Evolutionary conservation across 805 yeast species (phyloP), one percentile per base, ranked within the genome.

Genomic region (Suhomyces tanzawaensis): DNA sequence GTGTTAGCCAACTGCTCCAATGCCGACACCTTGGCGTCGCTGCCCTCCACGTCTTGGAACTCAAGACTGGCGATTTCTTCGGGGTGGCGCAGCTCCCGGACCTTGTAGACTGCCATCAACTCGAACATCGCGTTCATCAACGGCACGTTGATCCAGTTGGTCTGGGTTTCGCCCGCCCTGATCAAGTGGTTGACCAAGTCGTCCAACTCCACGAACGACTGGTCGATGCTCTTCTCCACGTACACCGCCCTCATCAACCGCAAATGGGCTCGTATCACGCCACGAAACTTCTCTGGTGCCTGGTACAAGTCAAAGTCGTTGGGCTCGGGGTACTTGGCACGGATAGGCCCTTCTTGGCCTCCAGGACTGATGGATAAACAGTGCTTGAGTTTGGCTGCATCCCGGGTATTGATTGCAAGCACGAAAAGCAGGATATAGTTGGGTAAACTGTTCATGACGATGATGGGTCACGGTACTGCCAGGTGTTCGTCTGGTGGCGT

Each of bases 1-100:
- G 82, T 71, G 43, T 80, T 66, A 0, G 86, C 81, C 29, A 85
- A 73, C 31, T 66, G 69, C 40, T 80, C 85, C 42, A 75, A 45
- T 4, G 60, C 46, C 15, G 63, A 45, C 12, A 47, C 39, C 11
- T 60, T 45, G 38, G 36, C 15, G 58, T 61, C 19, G 30, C 22
- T 7, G 11, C 34, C 34, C 45, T 49, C 52, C 29, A 54, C 54
- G 22, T 48, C 58, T 16, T 44, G 42, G 28, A 47, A 40, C 29
- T 48, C 42, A 16, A 42, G 13, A 8, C 36, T 30, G 5, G 42
- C 40, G 8, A 34, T 17, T 16, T 42, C 60, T 24, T 55, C 58
- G 15, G 66, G 61, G 26, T 52, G 52, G 16, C 51, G 44, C 37
- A 53, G 51, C 37, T 53, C 54, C 41, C 64, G 60, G 4, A 67